A percentile compares a stretch with the other conserved stretches of the same genome.
These are phyloP conservation scores for Hypsizygus marmoreus DNA, from an alignment of 768 basidiomycete genomes.

Conservation along the genomic window DNA sequence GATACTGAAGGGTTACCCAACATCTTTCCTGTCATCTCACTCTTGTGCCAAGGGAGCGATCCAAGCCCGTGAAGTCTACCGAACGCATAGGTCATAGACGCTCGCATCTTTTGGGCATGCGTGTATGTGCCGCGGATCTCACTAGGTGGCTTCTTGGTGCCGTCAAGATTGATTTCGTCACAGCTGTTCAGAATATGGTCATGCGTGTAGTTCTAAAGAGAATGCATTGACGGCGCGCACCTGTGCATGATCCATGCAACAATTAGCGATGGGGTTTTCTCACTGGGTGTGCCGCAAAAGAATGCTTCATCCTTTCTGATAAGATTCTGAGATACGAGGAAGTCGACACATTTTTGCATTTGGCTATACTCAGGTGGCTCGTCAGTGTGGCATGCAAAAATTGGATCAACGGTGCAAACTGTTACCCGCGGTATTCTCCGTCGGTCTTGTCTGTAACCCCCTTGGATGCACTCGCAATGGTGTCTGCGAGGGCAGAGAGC, in stretches of 20 bases:
- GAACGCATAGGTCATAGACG: constrained; percentile 26
- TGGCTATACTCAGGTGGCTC: constrained; percentile 17
- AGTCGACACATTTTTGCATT: constrained; percentile 18
- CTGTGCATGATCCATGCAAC: constrained; percentile 29
- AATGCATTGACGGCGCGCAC: too few species aligned
- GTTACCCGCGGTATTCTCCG: constrained; percentile 30
- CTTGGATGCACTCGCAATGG: constrained; percentile 22
- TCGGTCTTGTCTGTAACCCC: constrained; percentile 32
- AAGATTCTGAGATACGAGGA: constrained; percentile 16
- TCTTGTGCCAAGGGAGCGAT: constrained; percentile 28
- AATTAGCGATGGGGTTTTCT: constrained; percentile 22
- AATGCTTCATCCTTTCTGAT: constrained; percentile 16
- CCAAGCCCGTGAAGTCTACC: constrained; percentile 22
- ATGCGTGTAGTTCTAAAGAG: background rate
- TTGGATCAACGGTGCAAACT: background rate
- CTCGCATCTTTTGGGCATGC: constrained; percentile 40
- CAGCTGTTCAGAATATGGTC: constrained; percentile 19
- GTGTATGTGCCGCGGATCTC: constrained; percentile 20
- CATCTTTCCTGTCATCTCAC: constrained; percentile 22
- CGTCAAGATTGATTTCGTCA: constrained; percentile 26
- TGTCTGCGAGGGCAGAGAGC: background rate
- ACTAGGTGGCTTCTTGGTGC: constrained; percentile 15
- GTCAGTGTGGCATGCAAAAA: background rate
- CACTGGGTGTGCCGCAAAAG: constrained; percentile 17
- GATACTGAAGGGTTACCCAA: constrained; percentile 31